These are phyloP conservation scores for sorghum (Sorghum bicolor) DNA, from an alignment of 176 grass and related monocot genomes.

Conservation along the genomic window Sorghum_bicolor_NCBIv3 NC_012878.2:54085501-54086000, in stretches of 20 bases:
- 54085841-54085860: slow-evolving; percentile 57
- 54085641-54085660: neutral
- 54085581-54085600: neutral
- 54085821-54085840: slow-evolving; percentile 64
- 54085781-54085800: slow-evolving; percentile 63
- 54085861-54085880: slow-evolving; percentile 53
- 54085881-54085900: slow-evolving; percentile 75
- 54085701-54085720: neutral
- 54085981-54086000: slow-evolving; percentile 75
- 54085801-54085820: slow-evolving; percentile 42
- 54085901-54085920: slow-evolving; percentile 61
- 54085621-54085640: neutral
- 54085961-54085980: slow-evolving; percentile 74
- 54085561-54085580: neutral
- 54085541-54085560: neutral
- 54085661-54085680: neutral
- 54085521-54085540: too few relatives aligned
- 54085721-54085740: neutral
- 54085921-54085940: slow-evolving; percentile 29
- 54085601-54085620: neutral
- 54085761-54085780: neutral
- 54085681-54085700: neutral
- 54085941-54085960: slow-evolving; percentile 55
- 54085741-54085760: neutral
- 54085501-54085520: neutral